Evolutionary conservation across 2,329 filamentous ascomycete genomes (phyloP), one percentile per base, ranked within the genome.

Genomic region (Botrytis byssoidea): DNA sequence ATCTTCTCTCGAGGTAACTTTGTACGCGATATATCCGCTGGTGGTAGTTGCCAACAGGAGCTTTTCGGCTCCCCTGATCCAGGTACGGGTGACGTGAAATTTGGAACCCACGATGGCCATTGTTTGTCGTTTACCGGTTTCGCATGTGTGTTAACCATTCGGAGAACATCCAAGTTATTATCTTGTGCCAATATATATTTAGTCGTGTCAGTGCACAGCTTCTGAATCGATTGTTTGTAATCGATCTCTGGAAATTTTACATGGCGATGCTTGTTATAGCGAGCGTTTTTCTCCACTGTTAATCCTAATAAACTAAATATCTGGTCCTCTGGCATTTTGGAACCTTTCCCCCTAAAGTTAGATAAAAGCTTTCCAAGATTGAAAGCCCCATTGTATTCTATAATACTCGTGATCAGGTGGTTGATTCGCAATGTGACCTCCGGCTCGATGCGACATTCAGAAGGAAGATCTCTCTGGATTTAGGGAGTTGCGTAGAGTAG

Each of bases 1-100:
- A 0, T 12, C 25, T 1, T n/a, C 22, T 51, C 10, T 2, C 4
- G 0, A 51, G 48, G 48, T n/a, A 51, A 14, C 4, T 1, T 6
- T 51, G 25, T n/a, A 51, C 10, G 25, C 9, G 48, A 51, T 48
- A 5, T 0, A 48, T 48, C 46, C 4, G 1, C 46, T 48, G 3
- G 46, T 48, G 46, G 46, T 48, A 12, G 1, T 10, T 0, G 2
- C 46, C 46, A 48, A 25, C 2, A 12, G 20, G 46, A 25, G 6
- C 9, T 14, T 51, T 51, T 14, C 4, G 22, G 10, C 48, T 51
- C 48, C 14, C 48, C 25, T n/a, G n/a, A 51, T n/a, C 48, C 48
- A 3, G 10, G 25, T 51, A 51, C 25, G 48, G 48, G 48, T 51
- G 25, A n/a, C 10, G 25, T 14, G 12, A 51, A n/a, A n/a, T 51